Conservation (phyloP, 2,329 filamentous ascomycete genomes). For the Hypoxylon rubiginosum region DNA sequence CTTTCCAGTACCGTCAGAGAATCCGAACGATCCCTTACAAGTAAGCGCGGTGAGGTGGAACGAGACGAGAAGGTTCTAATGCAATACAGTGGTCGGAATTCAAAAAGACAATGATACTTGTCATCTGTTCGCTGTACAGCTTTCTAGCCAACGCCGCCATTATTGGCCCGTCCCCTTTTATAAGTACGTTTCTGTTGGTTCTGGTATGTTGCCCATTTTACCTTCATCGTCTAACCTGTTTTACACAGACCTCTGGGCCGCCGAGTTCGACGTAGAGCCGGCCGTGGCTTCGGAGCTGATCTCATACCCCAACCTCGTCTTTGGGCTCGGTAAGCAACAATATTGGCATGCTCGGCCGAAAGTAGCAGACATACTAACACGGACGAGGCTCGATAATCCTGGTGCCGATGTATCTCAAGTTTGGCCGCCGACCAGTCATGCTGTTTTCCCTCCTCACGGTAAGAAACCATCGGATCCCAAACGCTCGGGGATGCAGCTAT, state of each 20-base stretch:
- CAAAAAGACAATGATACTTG: slow-evolving; percentile 71
- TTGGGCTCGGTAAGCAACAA: slow-evolving; percentile 63
- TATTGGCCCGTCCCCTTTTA: slow-evolving; percentile 62
- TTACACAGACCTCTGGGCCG: slow-evolving; percentile 68
- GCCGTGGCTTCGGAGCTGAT: slow-evolving; percentile 67
- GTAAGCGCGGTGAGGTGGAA: slow-evolving; percentile 21
- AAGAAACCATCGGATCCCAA: slow-evolving; percentile 23
- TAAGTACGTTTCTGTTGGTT: too few relatives aligned
- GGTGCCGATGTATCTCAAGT: slow-evolving; percentile 68
- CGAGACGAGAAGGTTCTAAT: slow-evolving; percentile 18
- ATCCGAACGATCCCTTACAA: slow-evolving; percentile 50
- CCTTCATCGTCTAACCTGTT: too few relatives aligned
- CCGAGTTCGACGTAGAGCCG: slow-evolving; percentile 65
- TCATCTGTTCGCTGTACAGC: slow-evolving; percentile 68
- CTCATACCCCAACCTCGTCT: slow-evolving; percentile 72
- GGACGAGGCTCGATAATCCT: slow-evolving; percentile 63
- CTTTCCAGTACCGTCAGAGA: slow-evolving; percentile 49
- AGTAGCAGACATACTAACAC: slow-evolving; percentile 24
- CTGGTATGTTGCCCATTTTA: too few relatives aligned
- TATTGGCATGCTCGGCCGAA: neutral
- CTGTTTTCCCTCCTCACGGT: slow-evolving; percentile 57
- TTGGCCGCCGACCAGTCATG: slow-evolving; percentile 61
- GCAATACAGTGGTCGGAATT: slow-evolving; percentile 63
- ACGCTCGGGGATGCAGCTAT: neutral
- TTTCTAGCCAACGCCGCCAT: slow-evolving; percentile 71